These are phyloP conservation scores for Myrmaecium sp. DNA, from an alignment of 2,329 filamentous ascomycete genomes.

Conservation along the genomic window DNA sequence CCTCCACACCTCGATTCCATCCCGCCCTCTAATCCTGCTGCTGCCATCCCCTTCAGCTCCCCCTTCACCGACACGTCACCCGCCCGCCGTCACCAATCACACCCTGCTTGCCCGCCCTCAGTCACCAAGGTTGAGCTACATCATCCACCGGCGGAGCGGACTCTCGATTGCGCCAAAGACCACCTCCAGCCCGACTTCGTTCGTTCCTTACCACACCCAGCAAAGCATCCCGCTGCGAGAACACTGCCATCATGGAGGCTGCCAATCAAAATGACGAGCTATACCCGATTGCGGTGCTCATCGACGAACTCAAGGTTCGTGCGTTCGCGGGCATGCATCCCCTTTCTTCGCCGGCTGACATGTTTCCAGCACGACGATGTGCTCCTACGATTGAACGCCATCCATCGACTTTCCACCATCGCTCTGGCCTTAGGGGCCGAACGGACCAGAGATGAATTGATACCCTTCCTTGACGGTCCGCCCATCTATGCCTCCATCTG, in stretches of 20 bases:
- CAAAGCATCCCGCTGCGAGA: too few relatives aligned
- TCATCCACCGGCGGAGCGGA: too few relatives aligned
- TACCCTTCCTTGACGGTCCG: conserved; percentile 96
- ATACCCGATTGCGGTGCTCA: conserved; percentile 97
- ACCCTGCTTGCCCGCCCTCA: too few relatives aligned
- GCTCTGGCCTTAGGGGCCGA: conserved; percentile 89
- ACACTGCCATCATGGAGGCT: conserved; percentile 69
- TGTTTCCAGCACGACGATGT: conserved; percentile 80
- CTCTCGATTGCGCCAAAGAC: too few relatives aligned
- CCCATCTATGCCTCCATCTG: conserved; percentile 9
- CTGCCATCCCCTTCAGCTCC: too few relatives aligned
- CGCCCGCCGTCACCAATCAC: too few relatives aligned
- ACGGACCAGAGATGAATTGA: conserved; percentile 93
- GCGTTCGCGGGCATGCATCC: conserved; percentile 1
- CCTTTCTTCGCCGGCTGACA: conserved; percentile 4
- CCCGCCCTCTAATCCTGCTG: too few relatives aligned
- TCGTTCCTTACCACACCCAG: too few relatives aligned
- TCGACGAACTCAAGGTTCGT: conserved; percentile 94
- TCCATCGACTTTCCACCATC: conserved; percentile 95
- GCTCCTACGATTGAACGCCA: conserved; percentile 91
- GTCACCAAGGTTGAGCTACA: too few relatives aligned
- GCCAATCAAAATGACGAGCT: conserved; percentile 92
- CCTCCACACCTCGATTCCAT: too few relatives aligned
- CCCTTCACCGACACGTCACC: too few relatives aligned
- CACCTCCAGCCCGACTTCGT: too few relatives aligned